These are phyloP conservation scores for Serendipita indica DNA, from an alignment of 768 basidiomycete species.

Conservation along the genomic window DNA sequence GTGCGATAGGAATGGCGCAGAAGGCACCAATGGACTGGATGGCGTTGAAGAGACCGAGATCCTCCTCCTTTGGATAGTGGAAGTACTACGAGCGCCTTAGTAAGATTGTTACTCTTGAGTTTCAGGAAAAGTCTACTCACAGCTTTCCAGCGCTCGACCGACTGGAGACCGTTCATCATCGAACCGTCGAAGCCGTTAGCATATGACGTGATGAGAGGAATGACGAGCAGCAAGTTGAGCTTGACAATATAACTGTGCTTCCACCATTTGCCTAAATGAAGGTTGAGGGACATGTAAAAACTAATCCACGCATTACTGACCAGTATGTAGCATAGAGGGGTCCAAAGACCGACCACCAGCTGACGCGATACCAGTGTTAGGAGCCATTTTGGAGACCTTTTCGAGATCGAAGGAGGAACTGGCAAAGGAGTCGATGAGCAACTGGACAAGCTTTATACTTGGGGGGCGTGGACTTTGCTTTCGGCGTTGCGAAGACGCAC, in stretches of 20 bases:
- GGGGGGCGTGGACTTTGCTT: too few relatives aligned
- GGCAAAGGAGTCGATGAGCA: too few relatives aligned
- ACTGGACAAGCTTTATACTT: too few relatives aligned
- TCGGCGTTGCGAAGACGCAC: too few relatives aligned
- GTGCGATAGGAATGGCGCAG: constrained; percentile 25
- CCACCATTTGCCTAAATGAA: constrained; percentile 13
- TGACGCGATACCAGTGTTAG: background rate
- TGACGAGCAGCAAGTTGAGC: constrained; percentile 16
- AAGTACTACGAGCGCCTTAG: constrained; percentile 8
- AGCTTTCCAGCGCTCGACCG: constrained; percentile 20
- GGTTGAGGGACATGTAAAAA: background rate
- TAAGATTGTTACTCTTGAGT: constrained; percentile 20
- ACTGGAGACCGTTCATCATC: constrained; percentile 20
- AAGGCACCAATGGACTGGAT: constrained; percentile 28
- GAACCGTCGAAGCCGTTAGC: constrained; percentile 24
- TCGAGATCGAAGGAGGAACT: too few relatives aligned
- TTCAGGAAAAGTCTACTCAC: constrained; percentile 11
- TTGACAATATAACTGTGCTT: constrained; percentile 12
- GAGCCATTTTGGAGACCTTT: too few relatives aligned
- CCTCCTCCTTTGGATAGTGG: background rate
- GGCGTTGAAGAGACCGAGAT: constrained; percentile 23
- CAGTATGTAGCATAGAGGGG: background rate
- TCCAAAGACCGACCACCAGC: background rate
- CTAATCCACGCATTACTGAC: constrained; percentile 14
- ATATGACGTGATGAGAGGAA: constrained; percentile 22